phyloP scores from a whole-genome alignment of 345 rosid genomes.

The Physaria fendleri region DNA sequence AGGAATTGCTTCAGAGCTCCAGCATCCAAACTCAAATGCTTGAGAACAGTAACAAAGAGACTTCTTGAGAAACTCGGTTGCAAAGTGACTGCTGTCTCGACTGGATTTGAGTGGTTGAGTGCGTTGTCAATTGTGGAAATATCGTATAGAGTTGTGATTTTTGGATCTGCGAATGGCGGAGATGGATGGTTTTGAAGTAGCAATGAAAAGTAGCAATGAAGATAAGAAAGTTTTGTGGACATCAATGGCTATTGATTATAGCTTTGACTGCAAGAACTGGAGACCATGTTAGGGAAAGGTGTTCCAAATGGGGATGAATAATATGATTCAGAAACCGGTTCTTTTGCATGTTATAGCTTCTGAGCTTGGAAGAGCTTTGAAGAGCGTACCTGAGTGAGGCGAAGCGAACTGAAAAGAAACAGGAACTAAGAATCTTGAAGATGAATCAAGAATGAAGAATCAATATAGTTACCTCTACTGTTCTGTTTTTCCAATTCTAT shows the following conservation, averaged over 20 bases:
- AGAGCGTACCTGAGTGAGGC: slow-evolving; percentile 48
- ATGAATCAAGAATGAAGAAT: too few species aligned
- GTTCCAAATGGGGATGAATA: slow-evolving; percentile 81
- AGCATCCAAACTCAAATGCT: slow-evolving; percentile 36
- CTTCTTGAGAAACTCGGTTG: slow-evolving; percentile 84
- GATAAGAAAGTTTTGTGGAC: slow-evolving; percentile 73
- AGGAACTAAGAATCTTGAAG: too few species aligned
- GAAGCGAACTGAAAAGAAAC: not conserved
- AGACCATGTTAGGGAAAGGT: slow-evolving; percentile 64
- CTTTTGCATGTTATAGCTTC: slow-evolving; percentile 71
- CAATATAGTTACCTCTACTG: too few species aligned
- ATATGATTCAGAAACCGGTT: slow-evolving; percentile 78
- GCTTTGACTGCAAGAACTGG: slow-evolving; percentile 88
- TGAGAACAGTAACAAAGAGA: slow-evolving; percentile 65
- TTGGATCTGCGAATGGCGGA: slow-evolving; percentile 91
- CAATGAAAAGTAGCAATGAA: slow-evolving; percentile 76
- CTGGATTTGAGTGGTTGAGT: slow-evolving; percentile 82
- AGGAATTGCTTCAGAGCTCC: slow-evolving; percentile 36
- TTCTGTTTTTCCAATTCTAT: too few species aligned
- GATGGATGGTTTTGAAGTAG: slow-evolving; percentile 93
- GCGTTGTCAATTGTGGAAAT: slow-evolving; percentile 49
- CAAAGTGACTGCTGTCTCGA: slow-evolving; percentile 71
- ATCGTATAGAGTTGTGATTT: slow-evolving; percentile 50
- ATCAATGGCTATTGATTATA: slow-evolving; percentile 71
- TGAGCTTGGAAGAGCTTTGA: slow-evolving; percentile 68